Evolutionary conservation across 1,139 yeast genomes (phyloP), one percentile per base, ranked within the genome.

Genomic region (Nakaseomyces delphensis): DNA sequence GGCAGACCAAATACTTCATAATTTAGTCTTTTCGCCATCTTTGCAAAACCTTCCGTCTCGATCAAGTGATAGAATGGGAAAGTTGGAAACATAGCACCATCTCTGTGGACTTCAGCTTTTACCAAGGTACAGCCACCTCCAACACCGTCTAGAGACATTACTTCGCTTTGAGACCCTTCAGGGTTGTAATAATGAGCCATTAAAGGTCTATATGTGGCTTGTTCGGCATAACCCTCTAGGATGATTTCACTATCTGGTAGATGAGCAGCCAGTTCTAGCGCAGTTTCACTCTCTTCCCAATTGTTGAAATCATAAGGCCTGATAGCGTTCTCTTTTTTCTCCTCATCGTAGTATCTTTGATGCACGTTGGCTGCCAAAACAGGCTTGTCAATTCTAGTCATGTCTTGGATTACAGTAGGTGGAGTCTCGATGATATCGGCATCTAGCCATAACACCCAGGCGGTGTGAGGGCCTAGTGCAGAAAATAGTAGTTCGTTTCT

Each of bases 81-180:
- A 32, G 94, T 84, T 15, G 98, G 98, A 76, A 91, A 91, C 96
- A 89, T 89, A 45, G 97, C 97, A 42, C 98, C 98, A 62, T 91
- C 98, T 62, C 98, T 76, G 66, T 91, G 98, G 45, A 91, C 98
- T 53, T 87, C 96, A 8, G 97, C 95, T 62, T 89, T 86, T 28
- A 91, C 98, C 65, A 91, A 64, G 29, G 94, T 79, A 36, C 96
- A 95, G 24, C 97, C 95, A 47, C 91, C 97, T 44, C 98, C 98
- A 46, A 91, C 97, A 62, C 98, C 98, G 63, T 91, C 98, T 47
- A 91, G 71, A 30, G 77, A 76, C 83, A 89, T 81, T 59, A 77
- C 83, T 3, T 79, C 73, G 48, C 71, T 68, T 11, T 57, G 50
- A 47, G 79, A 80, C 18, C 82, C 91, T 6, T 69, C 67, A 5